These are phyloP conservation scores for Orbilia javanica DNA, from an alignment of 2,329 filamentous ascomycete genomes.

Conservation along the genomic window DNA sequence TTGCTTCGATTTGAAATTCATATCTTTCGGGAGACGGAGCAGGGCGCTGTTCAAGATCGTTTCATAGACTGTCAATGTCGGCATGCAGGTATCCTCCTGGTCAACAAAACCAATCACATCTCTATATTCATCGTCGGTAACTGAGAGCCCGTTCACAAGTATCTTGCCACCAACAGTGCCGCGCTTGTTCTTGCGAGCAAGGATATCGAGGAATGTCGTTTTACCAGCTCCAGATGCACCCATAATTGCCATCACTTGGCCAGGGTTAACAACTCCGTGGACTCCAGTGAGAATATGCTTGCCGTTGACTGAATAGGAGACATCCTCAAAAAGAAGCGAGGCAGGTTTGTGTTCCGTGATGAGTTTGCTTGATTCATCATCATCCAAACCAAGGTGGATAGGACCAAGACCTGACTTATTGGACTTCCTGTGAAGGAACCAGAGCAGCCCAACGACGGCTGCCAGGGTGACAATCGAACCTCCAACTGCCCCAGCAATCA, in stretches of 20 bases:
- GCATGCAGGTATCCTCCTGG: conserved; percentile 96
- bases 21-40: conserved; percentile 89
- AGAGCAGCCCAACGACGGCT: conserved; percentile 69
- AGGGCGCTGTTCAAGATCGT: conserved; percentile 95
- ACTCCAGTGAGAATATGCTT: conserved; percentile 86
- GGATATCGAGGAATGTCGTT: conserved; percentile 94
- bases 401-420: conserved; percentile 74
- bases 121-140: conserved; percentile 85
- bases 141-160: conserved; percentile 92
- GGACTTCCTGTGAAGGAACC: conserved; percentile 86
- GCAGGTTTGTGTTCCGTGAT: conserved; percentile 93
- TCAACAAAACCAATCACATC: conserved; percentile 96
- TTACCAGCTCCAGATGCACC: conserved; percentile 97
- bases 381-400: conserved; percentile 84
- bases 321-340: conserved; percentile 86
- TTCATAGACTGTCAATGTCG: conserved; percentile 96
- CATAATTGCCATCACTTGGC: conserved; percentile 98
- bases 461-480: conserved; percentile 80
- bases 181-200: conserved; percentile 96
- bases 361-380: conserved; percentile 86
- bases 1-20: conserved; percentile 88
- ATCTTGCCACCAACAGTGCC: conserved; percentile 83
- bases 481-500: conserved; percentile 94
- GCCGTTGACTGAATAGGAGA: conserved; percentile 87
- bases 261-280: conserved; percentile 87